Evolutionary conservation across 2,329 filamentous ascomycete genomes (phyloP).

Genomic region (Xylaria sp.): DNA sequence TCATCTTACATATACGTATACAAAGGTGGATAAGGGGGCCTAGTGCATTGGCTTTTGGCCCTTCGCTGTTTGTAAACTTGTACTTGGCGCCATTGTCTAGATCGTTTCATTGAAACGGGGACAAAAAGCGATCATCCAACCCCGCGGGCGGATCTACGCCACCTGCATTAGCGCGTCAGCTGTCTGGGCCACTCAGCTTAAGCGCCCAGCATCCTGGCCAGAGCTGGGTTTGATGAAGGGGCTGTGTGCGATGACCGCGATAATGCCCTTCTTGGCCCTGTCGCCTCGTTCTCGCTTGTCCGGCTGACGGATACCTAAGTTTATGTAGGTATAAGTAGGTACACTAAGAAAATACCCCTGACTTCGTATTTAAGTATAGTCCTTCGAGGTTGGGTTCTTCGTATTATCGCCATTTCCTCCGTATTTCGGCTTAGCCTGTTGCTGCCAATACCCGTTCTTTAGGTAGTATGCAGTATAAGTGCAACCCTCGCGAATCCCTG

Average conservation of each 20-base stretch:
- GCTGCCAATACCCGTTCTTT: background rate
- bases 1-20: slow-evolving; percentile 4
- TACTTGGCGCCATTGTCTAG: slow-evolving; percentile 19
- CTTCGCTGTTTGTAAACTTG: slow-evolving; percentile 11
- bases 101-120: slow-evolving; percentile 31
- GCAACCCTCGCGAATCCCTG: background rate
- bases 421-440: background rate
- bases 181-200: slow-evolving; percentile 26
- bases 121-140: slow-evolving; percentile 24
- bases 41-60: background rate
- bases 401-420: background rate
- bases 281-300: slow-evolving; percentile 3
- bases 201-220: slow-evolving; percentile 28
- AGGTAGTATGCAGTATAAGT: background rate
- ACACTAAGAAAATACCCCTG: slow-evolving; percentile 7
- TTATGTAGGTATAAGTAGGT: too few species aligned
- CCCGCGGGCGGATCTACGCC: slow-evolving; percentile 26
- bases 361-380: background rate
- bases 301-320: background rate
- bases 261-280: slow-evolving; percentile 9
- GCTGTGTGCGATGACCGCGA: background rate
- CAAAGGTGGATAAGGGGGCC: slow-evolving; percentile 21
- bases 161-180: slow-evolving; percentile 29
- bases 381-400: background rate
- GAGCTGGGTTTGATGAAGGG: slow-evolving; percentile 31